Conservation (phyloP, 805 yeast species). For the Saccharomycopsis fermentans region DNA sequence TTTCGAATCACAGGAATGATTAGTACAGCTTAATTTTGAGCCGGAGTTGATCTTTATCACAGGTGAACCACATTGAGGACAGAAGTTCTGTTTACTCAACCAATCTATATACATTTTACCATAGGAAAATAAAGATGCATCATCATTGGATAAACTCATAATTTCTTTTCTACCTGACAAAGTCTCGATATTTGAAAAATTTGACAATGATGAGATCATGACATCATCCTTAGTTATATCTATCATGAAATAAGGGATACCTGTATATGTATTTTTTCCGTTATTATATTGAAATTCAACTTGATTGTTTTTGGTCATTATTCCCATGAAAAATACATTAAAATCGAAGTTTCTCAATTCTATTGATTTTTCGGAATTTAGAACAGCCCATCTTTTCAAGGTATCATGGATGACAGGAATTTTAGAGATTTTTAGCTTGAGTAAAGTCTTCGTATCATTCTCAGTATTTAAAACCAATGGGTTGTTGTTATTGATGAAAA, state of each 20-base stretch:
- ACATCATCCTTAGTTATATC: constrained; percentile 26
- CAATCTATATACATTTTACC: constrained; percentile 81
- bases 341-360: constrained; percentile 17
- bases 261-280: constrained; percentile 36
- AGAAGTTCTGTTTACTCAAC: constrained; percentile 60
- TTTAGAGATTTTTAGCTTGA: constrained; percentile 17
- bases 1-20: constrained; percentile 29
- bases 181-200: background rate
- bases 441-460: constrained; percentile 12
- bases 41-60: constrained; percentile 61
- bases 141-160: constrained; percentile 25
- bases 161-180: constrained; percentile 14
- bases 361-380: constrained; percentile 12
- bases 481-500: constrained; percentile 27
- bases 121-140: constrained; percentile 67
- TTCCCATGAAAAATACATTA: constrained; percentile 31
- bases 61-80: constrained; percentile 77
- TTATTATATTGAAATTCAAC: constrained; percentile 23
- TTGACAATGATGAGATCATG: background rate
- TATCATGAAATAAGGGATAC: constrained; percentile 56
- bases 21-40: constrained; percentile 45
- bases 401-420: constrained; percentile 13
- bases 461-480: constrained; percentile 21
- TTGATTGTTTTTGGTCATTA: constrained; percentile 28
- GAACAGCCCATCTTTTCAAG: constrained; percentile 21